These are phyloP conservation scores for Caloboletus firmus DNA, from an alignment of 1,284 basidiomycete species.

Conservation along the genomic window DNA sequence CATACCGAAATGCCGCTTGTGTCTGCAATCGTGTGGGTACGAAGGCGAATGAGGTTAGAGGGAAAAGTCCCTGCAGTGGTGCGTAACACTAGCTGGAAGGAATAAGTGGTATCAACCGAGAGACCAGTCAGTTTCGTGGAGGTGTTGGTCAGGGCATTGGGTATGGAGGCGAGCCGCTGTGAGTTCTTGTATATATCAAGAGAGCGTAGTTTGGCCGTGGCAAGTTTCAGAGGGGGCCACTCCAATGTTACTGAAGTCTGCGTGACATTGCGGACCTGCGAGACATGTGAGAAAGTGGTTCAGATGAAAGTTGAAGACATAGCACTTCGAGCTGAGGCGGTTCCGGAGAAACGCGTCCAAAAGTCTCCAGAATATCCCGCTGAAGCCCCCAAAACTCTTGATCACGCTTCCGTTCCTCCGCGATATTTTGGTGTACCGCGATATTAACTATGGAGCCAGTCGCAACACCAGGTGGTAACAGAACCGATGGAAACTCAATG, in stretches of 20 bases:
- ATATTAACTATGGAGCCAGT: slow-evolving; percentile 97
- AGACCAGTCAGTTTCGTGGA: slow-evolving; percentile 90
- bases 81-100: slow-evolving; percentile 87
- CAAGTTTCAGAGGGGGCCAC: slow-evolving; percentile 86
- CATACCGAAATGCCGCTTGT: slow-evolving; percentile 91
- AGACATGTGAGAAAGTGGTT: slow-evolving; percentile 3
- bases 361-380: slow-evolving; percentile 72
- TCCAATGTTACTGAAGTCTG: slow-evolving; percentile 94
- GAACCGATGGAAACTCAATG: slow-evolving; percentile 93
- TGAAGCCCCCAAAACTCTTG: slow-evolving; percentile 83
- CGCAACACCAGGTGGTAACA: slow-evolving; percentile 85
- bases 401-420: slow-evolving; percentile 80
- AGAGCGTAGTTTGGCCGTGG: slow-evolving; percentile 80
- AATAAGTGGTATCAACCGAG: slow-evolving; percentile 84
- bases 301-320: not conserved
- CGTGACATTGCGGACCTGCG: slow-evolving; percentile 85
- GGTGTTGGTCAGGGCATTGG: slow-evolving; percentile 76
- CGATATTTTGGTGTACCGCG: slow-evolving; percentile 77
- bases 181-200: slow-evolving; percentile 91
- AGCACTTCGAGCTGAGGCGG: slow-evolving; percentile 70
- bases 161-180: slow-evolving; percentile 82
- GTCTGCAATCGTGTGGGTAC: slow-evolving; percentile 91
- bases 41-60: slow-evolving; percentile 78
- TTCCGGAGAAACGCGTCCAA: slow-evolving; percentile 67
- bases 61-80: slow-evolving; percentile 88